Conservation (phyloP, 805 yeast species). For the Hanseniaspora valbyensis region DNA sequence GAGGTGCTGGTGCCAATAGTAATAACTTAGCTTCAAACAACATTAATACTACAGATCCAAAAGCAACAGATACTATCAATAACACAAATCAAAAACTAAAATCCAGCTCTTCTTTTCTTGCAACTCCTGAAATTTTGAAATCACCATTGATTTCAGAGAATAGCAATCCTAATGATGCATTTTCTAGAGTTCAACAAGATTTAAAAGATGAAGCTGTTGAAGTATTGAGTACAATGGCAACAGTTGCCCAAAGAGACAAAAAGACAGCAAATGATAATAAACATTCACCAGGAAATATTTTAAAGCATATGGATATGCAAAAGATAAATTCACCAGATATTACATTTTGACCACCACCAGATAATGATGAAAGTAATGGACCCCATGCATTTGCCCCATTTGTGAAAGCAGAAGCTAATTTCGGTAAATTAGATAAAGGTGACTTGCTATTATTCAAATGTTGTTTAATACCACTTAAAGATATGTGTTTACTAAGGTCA, state of each 20-base stretch:
- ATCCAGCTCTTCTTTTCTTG: constrained; percentile 15
- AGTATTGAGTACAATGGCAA: constrained; percentile 16
- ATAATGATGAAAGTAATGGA: background rate
- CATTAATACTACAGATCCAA: background rate
- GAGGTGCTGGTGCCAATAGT: constrained; percentile 9
- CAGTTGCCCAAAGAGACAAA: constrained; percentile 15
- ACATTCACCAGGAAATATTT: background rate
- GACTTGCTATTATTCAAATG: background rate
- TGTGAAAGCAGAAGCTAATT: constrained; percentile 10
- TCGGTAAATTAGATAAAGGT: constrained; percentile 4
- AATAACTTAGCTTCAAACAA: background rate
- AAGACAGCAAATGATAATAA: constrained; percentile 10
- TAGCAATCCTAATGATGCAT: background rate
- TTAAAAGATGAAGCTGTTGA: constrained; percentile 14
- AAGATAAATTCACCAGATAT: background rate
- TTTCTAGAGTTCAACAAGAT: constrained; percentile 16
- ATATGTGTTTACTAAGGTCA: background rate
- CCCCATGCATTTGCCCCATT: background rate
- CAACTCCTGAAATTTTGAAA: constrained; percentile 27
- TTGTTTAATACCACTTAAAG: background rate
- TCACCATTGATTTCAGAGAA: constrained; percentile 23
- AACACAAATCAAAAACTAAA: constrained; percentile 17
- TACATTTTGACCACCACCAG: background rate
- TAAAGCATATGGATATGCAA: background rate
- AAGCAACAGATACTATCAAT: constrained; percentile 21